Conservation (phyloP, 345 rosid species). For the Lagerstroemia speciosa region DNA sequence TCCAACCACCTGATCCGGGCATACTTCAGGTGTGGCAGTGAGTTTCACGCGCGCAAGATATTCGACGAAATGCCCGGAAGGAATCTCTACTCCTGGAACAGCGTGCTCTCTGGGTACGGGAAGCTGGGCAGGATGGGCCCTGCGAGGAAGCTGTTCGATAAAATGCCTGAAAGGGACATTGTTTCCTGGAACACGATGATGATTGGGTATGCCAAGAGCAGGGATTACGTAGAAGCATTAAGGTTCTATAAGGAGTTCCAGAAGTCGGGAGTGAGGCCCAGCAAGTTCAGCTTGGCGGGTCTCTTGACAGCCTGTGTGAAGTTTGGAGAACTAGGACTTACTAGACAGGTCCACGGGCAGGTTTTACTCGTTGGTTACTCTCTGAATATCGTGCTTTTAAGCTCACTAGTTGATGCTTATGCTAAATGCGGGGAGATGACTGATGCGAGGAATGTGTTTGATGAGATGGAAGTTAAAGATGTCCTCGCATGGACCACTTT, state of each 20-base stretch:
- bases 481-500: constrained; percentile 62
- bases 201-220: constrained; percentile 43
- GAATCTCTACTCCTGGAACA: constrained; percentile 65
- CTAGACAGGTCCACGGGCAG: constrained; percentile 71
- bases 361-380: constrained; percentile 50
- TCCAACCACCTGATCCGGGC: constrained; percentile 46
- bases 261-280: constrained; percentile 37
- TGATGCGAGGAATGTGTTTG: constrained; percentile 46
- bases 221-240: constrained; percentile 30
- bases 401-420: constrained; percentile 54
- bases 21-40: constrained; percentile 43
- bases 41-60: constrained; percentile 38
- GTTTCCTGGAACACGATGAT: constrained; percentile 84
- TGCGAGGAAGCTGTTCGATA: constrained; percentile 57
- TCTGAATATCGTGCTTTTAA: constrained; percentile 47
- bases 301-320: constrained; percentile 55
- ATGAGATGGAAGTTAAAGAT: constrained; percentile 56
- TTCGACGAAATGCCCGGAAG: constrained; percentile 51
- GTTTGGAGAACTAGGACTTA: constrained; percentile 30
- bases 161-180: constrained; percentile 61
- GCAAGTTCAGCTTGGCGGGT: constrained; percentile 61
- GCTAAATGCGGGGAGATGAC: constrained; percentile 55
- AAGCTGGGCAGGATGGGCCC: constrained; percentile 49
- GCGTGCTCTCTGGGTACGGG: constrained; percentile 57
- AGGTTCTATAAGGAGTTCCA: constrained; percentile 50